Evolutionary conservation across 164 flowering plant species (phyloP).

Genomic region (Houttuynia cordata): DNA sequence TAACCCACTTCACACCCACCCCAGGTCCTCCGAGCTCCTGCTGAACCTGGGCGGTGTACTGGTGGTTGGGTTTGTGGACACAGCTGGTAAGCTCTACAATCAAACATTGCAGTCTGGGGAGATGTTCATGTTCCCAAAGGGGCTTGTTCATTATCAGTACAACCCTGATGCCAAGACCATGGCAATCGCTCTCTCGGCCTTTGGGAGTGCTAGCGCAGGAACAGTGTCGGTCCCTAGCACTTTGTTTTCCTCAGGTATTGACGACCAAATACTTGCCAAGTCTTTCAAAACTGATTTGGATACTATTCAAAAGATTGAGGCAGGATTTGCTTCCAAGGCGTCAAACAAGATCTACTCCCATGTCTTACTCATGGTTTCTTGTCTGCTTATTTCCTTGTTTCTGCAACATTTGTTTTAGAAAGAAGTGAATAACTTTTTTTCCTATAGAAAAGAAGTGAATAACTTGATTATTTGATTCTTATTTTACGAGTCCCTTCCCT

Average conservation of each 20-base stretch:
- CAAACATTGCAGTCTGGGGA: slow-evolving; percentile 14
- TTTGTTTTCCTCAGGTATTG: slow-evolving; percentile 10
- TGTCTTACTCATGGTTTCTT: no score
- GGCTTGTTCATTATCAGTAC: slow-evolving; percentile 12
- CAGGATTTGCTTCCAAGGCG: slow-evolving; percentile 9
- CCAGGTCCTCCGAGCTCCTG: slow-evolving; percentile 26
- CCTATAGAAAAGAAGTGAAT: no score
- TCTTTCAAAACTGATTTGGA: slow-evolving; percentile 14
- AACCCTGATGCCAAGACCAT: slow-evolving; percentile 1
- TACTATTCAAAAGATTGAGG: slow-evolving; percentile 16
- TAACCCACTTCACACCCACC: slow-evolving; percentile 29
- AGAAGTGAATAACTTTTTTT: no score
- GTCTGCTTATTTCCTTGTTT: no score
- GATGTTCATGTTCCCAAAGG: slow-evolving; percentile 21
- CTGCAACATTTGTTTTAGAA: no score
- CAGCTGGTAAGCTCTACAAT: slow-evolving; percentile 15
- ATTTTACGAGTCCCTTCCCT: no score
- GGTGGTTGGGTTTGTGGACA: slow-evolving; percentile 17
- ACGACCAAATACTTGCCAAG: slow-evolving; percentile 10
- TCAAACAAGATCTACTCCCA: no score
- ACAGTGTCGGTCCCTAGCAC: slow-evolving; percentile 8
- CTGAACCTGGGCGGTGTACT: slow-evolving; percentile 11
- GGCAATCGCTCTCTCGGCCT: slow-evolving; percentile 20
- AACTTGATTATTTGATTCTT: no score
- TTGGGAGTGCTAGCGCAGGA: slow-evolving; percentile 13